A percentile compares a stretch with the other conserved stretches of the same genome.
Evolutionary conservation across 2,329 filamentous ascomycete species (phyloP).

Genomic region (Paracoccidioides lutzii): DNA sequence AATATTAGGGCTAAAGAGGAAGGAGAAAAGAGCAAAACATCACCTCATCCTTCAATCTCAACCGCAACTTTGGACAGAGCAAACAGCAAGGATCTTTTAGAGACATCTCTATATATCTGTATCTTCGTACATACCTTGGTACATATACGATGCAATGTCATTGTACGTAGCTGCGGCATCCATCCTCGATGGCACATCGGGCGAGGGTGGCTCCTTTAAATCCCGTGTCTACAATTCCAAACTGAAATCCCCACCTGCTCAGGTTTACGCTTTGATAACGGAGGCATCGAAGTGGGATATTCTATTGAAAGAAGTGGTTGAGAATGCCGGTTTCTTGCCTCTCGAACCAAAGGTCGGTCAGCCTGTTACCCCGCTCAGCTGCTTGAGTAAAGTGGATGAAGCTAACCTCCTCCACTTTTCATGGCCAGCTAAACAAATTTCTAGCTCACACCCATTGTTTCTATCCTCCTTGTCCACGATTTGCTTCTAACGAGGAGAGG

Average conservation of each 20-base stretch:
- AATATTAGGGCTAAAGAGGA: too few relatives aligned
- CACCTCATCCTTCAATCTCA: too few relatives aligned
- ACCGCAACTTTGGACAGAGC: too few relatives aligned
- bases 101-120: not conserved
- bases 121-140: not conserved
- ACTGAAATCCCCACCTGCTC: conserved; percentile 63
- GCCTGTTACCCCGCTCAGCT: conserved; percentile 6
- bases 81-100: too few relatives aligned
- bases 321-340: conserved; percentile 61
- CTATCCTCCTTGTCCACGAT: conserved; percentile 76
- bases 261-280: conserved; percentile 74
- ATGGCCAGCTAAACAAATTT: not conserved
- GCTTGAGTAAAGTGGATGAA: conserved; percentile 5
- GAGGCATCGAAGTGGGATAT: conserved; percentile 86
- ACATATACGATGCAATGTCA: conserved; percentile 50
- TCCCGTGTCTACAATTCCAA: conserved; percentile 68
- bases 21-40: too few relatives aligned
- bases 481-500: conserved; percentile 68
- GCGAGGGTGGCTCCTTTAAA: conserved; percentile 64
- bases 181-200: conserved; percentile 50
- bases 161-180: conserved; percentile 86
- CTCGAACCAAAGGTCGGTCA: conserved; percentile 71
- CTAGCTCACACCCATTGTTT: conserved; percentile 67
- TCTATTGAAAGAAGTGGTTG: conserved; percentile 79
- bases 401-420: conserved; percentile 1